Evolutionary conservation across 2,329 filamentous ascomycete genomes (phyloP).

Genomic region (Blastomyces parvus): DNA sequence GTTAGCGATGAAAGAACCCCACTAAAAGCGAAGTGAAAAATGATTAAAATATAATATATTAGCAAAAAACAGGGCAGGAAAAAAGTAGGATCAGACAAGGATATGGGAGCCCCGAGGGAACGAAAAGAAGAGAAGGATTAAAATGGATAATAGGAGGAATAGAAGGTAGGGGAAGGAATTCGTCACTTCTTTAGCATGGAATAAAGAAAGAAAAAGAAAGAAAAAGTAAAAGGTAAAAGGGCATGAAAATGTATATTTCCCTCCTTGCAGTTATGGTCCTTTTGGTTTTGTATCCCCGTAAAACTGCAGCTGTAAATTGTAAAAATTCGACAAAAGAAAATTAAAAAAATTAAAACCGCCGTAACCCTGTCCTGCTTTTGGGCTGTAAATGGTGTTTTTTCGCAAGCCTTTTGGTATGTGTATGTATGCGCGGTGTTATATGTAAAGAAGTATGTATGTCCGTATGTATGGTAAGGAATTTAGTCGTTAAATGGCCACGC

Average conservation of each 20-base stretch:
- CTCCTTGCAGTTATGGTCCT: background rate
- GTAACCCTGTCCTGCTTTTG: background rate
- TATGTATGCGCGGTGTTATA: background rate
- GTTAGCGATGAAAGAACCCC: background rate
- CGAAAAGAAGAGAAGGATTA: background rate
- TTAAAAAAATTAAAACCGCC: conserved; percentile 6
- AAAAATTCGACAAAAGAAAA: conserved; percentile 7
- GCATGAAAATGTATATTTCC: background rate
- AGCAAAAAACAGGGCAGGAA: background rate
- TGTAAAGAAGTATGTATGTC: background rate
- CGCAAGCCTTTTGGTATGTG: background rate
- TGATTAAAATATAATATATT: background rate
- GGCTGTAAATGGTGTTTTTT: background rate
- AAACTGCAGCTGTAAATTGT: background rate
- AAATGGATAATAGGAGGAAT: background rate
- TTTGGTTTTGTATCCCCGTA: background rate
- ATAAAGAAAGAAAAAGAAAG: background rate
- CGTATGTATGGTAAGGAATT: conserved; percentile 3
- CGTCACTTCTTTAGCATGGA: background rate
- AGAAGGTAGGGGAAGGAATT: background rate
- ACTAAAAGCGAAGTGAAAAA: background rate
- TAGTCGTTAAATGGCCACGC: conserved; percentile 2
- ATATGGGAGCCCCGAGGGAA: background rate
- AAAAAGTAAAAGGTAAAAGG: background rate
- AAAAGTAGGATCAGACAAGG: background rate